Base-by-base conservation (phyloP, 805 yeast genomes). In the Kazachstania africana region DNA sequence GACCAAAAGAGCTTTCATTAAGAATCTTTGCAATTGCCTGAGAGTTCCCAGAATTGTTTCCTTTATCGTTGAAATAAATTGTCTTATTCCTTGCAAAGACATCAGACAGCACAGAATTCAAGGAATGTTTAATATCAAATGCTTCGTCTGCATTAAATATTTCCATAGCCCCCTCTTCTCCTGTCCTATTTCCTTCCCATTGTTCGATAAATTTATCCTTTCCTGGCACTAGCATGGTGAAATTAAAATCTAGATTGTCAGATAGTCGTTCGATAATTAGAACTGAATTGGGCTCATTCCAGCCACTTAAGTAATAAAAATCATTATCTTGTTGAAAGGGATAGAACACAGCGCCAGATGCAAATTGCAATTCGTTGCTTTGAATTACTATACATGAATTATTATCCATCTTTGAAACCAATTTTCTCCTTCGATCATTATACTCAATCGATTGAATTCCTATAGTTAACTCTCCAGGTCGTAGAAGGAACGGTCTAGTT, bases 111-210 rank as follows among this genome's bases (percentile, higher is more conserved):
- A 34, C 9, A 2, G 18, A 16, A 13, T 32, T 27, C 1, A n/a
- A 9, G 5, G 31, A 16, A 8, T 15, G 32, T 12, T 19, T 31
- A 8, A 38, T 34, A n/a, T 71, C 70, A 24, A 67, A 68, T 5
- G 81, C 75, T 31, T 66, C 66, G 55, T 85, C 96, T 3, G 95
- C 94, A 51, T 88, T 91, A 60, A 91, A 91, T 28, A 76, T 72
- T 30, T 84, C 88, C 25, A 57, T 59, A 0, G 78, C 95, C 12
- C 93, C 95, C 29, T 76, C 72, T 3, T 76, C 66, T 1, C 99
- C 99, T 12, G 93, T 78, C 44, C 94, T 70, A 27, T 72, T 77
- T 9, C 99, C 99, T 45, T 88, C 96, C 99, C 99, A 91, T 40
- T 78, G 72, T 57, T 91, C 98, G 15, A 70, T 72, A 29, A 64